Percentiles rank a stretch among this genome's conserved stretches.
phyloP scores from a whole-genome alignment of 768 basidiomycete genomes.

The Macrolepiota dolichaula region DNA sequence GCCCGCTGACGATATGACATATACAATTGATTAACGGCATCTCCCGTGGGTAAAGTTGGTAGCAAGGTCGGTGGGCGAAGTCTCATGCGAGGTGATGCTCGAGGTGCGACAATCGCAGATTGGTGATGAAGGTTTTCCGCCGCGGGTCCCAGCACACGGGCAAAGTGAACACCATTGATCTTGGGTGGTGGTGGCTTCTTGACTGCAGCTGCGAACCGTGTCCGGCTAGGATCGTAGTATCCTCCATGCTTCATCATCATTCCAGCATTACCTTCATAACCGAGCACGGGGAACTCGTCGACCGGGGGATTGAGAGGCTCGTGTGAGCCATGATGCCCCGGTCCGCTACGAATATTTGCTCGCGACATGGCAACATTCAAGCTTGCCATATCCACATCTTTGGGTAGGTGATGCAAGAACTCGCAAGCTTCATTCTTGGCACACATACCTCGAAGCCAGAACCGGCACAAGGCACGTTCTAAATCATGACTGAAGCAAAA shows the following conservation, averaged over 20 bases:
- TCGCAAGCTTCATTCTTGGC: constrained; percentile 97
- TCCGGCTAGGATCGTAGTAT: constrained; percentile 80
- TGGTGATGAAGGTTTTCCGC: constrained; percentile 64
- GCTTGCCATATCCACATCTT: constrained; percentile 75
- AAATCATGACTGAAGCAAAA: constrained; percentile 73
- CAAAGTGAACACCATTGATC: constrained; percentile 46
- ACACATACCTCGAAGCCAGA: constrained; percentile 97
- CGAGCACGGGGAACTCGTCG: constrained; percentile 76
- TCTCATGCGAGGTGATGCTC: constrained; percentile 81
- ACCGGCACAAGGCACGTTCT: constrained; percentile 90
- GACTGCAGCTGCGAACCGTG: constrained; percentile 86
- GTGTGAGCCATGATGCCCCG: constrained; percentile 28
- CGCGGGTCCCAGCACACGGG: constrained; percentile 50
- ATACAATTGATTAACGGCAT: constrained; percentile 75
- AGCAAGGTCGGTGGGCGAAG: constrained; percentile 79
- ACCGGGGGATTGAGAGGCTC: constrained; percentile 38
- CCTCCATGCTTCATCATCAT: constrained; percentile 37
- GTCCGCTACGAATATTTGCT: constrained; percentile 54
- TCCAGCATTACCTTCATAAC: constrained; percentile 40
- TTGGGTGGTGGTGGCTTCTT: constrained; percentile 58
- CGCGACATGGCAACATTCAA: constrained; percentile 66
- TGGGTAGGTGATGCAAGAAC: constrained; percentile 89
- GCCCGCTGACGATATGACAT: constrained; percentile 87
- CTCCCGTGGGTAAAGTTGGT: constrained; percentile 87
- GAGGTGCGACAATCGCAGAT: constrained; percentile 71